phyloP scores from a whole-genome alignment of 2,329 filamentous ascomycete genomes.

The Botrytis medusae region DNA sequence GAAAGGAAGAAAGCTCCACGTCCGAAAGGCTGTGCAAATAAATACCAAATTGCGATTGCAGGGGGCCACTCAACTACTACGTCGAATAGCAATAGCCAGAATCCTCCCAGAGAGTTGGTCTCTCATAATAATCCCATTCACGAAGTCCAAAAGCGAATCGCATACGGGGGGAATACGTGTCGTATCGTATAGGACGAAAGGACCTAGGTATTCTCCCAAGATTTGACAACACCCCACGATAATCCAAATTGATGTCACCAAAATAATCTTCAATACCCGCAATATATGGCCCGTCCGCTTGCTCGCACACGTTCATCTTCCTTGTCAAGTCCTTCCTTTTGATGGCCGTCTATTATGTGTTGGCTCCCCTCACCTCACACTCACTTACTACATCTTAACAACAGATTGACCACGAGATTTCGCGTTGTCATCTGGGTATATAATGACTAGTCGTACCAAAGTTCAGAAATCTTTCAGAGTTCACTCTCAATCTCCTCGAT shows the following conservation, averaged over 20 bases:
- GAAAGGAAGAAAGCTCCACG: not conserved
- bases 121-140: not conserved
- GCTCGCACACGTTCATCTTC: not conserved
- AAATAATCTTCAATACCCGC: not conserved
- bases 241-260: not conserved
- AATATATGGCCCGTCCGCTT: not conserved
- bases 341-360: not conserved
- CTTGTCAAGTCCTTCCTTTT: not conserved
- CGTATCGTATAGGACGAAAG: not conserved
- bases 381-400: not conserved
- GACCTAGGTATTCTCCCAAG: not conserved
- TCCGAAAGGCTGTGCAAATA: constrained; percentile 20
- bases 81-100: not conserved
- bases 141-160: not conserved
- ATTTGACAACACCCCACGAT: not conserved
- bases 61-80: not conserved
- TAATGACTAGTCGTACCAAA: not conserved
- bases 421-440: not conserved
- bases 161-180: not conserved
- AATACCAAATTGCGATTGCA: constrained; percentile 19
- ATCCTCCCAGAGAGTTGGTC: not conserved
- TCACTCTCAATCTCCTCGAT: not conserved
- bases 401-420: not conserved
- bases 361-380: not conserved
- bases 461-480: not conserved